A percentile compares a stretch with the other conserved stretches of the same genome.
Conservation (phyloP, 1,284 basidiomycete species). For the Grifola frondosa region DNA sequence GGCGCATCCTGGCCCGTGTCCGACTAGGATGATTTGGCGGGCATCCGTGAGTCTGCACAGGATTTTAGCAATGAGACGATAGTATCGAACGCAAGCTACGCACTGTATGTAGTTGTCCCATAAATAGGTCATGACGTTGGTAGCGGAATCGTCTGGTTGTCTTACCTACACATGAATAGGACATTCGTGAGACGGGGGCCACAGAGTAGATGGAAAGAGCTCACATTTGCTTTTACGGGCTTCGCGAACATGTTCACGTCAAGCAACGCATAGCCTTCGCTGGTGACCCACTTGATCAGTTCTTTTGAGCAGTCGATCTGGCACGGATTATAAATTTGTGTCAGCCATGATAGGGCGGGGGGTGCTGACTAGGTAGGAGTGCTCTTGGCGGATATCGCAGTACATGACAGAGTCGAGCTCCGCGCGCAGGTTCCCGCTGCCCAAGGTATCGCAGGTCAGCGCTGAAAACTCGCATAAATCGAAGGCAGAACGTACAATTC, state of each 20-base stretch:
- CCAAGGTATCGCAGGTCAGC: not conserved
- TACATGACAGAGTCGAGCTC: slow-evolving; percentile 73
- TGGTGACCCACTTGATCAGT: slow-evolving; percentile 75
- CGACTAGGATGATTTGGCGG: slow-evolving; percentile 76
- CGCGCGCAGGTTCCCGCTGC: slow-evolving; percentile 83
- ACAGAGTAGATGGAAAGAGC: not conserved
- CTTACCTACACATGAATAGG: slow-evolving; percentile 26
- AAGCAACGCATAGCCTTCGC: slow-evolving; percentile 69
- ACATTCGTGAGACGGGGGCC: not conserved
- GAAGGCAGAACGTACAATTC: slow-evolving; percentile 72
- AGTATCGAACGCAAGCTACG: not conserved
- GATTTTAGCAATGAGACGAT: not conserved
- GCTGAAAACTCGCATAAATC: not conserved
- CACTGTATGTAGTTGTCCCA: slow-evolving; percentile 97
- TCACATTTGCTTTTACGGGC: slow-evolving; percentile 45
- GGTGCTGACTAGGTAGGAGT: slow-evolving; percentile 75
- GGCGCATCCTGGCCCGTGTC: slow-evolving; percentile 82
- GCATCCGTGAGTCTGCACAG: slow-evolving; percentile 64
- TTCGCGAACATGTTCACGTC: slow-evolving; percentile 87
- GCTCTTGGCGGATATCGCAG: slow-evolving; percentile 75
- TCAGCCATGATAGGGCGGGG: not conserved
- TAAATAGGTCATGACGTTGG: slow-evolving; percentile 74
- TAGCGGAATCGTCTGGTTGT: slow-evolving; percentile 45
- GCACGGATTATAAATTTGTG: not conserved
- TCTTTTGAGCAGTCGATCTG: slow-evolving; percentile 86